Evolutionary conservation across 164 flowering plant genomes (phyloP).

Genomic region (Liquidambar formosana): DNA sequence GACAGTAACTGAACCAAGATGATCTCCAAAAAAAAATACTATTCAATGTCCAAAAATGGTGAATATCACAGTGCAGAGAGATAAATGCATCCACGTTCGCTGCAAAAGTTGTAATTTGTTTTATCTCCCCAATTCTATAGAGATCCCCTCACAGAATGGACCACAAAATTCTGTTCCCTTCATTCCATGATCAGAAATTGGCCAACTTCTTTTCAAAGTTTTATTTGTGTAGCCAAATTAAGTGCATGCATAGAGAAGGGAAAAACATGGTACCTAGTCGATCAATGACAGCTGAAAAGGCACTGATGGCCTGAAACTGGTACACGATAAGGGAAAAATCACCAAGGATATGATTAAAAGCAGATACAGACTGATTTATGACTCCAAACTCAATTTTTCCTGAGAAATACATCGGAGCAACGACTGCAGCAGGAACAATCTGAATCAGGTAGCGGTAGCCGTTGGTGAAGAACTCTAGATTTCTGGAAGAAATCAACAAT

Average conservation of each 20-base stretch:
- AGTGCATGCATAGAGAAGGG: neutral
- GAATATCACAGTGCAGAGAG: neutral
- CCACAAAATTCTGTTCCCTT: neutral
- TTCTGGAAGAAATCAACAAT: slow-evolving; percentile 86
- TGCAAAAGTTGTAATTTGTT: neutral
- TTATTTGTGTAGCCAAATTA: neutral
- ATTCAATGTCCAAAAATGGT: slow-evolving; percentile 1
- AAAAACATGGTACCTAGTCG: slow-evolving; percentile 61
- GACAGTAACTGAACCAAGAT: neutral
- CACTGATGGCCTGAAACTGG: slow-evolving; percentile 96
- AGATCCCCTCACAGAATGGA: neutral
- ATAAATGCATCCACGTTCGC: neutral
- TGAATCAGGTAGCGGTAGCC: slow-evolving; percentile 98
- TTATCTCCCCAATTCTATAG: neutral
- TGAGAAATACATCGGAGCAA: slow-evolving; percentile 97
- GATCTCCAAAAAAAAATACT: neutral
- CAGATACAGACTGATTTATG: slow-evolving; percentile 96
- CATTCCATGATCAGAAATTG: neutral
- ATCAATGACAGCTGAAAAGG: slow-evolving; percentile 94
- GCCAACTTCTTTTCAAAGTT: neutral
- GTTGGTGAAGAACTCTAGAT: slow-evolving; percentile 93
- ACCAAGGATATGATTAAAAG: slow-evolving; percentile 95
- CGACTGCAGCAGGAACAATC: slow-evolving; percentile 98
- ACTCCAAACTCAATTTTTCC: slow-evolving; percentile 99
- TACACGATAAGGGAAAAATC: slow-evolving; percentile 92